Evolutionary conservation across 2,329 filamentous ascomycete genomes (phyloP).

Genomic region (Biscogniauxia mediterranea): DNA sequence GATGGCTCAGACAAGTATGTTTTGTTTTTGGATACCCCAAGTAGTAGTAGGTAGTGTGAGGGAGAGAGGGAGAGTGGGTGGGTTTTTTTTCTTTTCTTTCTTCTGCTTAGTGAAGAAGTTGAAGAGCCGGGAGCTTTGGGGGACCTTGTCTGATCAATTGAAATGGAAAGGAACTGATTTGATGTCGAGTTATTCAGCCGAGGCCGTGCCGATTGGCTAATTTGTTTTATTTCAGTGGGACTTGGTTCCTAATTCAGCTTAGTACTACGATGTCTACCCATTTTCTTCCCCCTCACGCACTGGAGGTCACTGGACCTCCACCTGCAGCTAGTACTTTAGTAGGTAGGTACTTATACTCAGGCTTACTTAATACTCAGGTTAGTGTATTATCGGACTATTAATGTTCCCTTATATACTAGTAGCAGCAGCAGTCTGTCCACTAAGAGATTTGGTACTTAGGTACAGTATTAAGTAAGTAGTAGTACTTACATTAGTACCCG

Average conservation of each 20-base stretch:
- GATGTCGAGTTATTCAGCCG: neutral
- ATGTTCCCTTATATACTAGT: neutral
- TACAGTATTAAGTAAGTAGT: neutral
- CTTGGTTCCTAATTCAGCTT: too few species aligned
- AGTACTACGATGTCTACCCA: too few species aligned
- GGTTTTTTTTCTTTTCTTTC: neutral
- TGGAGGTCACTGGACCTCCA: too few species aligned
- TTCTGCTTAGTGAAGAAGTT: neutral
- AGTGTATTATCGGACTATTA: neutral
- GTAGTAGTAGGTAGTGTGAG: neutral
- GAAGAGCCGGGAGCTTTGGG: neutral
- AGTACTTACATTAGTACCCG: too few species aligned
- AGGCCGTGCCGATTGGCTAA: neutral
- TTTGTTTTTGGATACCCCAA: neutral
- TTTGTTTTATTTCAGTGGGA: too few species aligned
- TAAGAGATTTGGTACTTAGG: neutral
- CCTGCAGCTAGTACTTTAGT: too few species aligned
- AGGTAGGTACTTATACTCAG: neutral
- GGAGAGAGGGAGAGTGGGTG: neutral
- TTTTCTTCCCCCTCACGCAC: too few species aligned
- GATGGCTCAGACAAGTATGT: constrained; percentile 8
- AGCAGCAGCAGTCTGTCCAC: too few species aligned
- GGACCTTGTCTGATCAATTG: neutral
- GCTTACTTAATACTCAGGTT: neutral
- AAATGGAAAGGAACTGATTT: neutral